phyloP scores from a whole-genome alignment of 441 rosid species.

The Lepidium campestre region DNA sequence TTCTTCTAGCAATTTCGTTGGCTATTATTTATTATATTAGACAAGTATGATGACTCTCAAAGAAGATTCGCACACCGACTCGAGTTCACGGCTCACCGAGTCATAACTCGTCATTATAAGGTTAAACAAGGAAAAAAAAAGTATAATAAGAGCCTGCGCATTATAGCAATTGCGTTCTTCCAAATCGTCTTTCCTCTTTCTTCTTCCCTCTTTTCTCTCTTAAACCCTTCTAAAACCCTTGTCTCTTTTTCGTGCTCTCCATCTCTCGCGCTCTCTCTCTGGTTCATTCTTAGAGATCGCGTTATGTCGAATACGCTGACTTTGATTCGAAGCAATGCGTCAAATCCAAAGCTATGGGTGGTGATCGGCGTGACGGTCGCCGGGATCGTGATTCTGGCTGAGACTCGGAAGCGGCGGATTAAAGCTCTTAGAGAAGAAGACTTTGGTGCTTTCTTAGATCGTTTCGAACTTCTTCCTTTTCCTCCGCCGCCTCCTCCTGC shows the following conservation, averaged over 20 bases:
- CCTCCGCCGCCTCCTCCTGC: slow-evolving; percentile 94
- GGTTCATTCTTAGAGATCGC: slow-evolving; percentile 7
- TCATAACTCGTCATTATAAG: neutral
- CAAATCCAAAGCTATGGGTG: slow-evolving; percentile 70
- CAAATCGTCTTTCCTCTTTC: neutral
- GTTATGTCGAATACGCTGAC: slow-evolving; percentile 44
- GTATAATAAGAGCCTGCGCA: slow-evolving; percentile 10
- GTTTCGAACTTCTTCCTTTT: slow-evolving; percentile 62
- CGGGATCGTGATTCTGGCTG: slow-evolving; percentile 57
- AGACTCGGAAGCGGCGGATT: slow-evolving; percentile 50
- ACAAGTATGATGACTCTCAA: neutral
- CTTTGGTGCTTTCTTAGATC: slow-evolving; percentile 75
- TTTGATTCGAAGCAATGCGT: slow-evolving; percentile 41
- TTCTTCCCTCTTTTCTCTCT: neutral
- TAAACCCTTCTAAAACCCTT: slow-evolving; percentile 42
- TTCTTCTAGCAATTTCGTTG: neutral
- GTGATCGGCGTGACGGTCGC: slow-evolving; percentile 78
- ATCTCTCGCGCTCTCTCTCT: neutral
- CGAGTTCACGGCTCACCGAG: slow-evolving; percentile 8
- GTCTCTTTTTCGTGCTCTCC: neutral
- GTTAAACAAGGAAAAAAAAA: neutral
- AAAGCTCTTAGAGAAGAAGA: slow-evolving; percentile 38
- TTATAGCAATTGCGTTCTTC: neutral
- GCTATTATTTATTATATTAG: neutral
- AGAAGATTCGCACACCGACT: slow-evolving; percentile 12